Evolutionary conservation across 2,329 filamentous ascomycete genomes (phyloP), one percentile per base, ranked within the genome.

Genomic region (Monosporascus sp.): DNA sequence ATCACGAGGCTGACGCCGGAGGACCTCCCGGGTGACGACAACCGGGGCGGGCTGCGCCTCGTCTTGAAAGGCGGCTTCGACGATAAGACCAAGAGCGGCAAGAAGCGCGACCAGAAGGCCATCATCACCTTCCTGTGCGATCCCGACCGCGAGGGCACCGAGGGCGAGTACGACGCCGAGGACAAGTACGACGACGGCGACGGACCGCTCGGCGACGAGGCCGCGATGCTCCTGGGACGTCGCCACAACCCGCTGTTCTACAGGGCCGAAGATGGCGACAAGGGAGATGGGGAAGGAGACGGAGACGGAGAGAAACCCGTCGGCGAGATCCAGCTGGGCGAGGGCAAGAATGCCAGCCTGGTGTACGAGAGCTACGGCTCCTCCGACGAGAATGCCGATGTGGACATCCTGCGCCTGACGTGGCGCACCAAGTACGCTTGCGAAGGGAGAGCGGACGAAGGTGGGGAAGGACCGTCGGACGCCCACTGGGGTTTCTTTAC

Each of bases 401-500:
- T 77, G 1, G 81, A 83, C 54, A 81, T 90, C 11, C 71, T 97
- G 58, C 82, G 85, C 51, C 69, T 97, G 65, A 85, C 88, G 37
- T 99, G 93, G 93, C 76, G 81, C 66, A 97, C 93, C 15, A 90
- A 93, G 70, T 85, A 90, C 66, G 93, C 90, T 1, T 97, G 94
- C 69, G 85, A 90, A 65, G 75, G 72, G 27, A 58, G 58, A 38
- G 57, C 57, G 5, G 64, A 70, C 63, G 61, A 68, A 74, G 47
- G 72, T 76, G 17, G 74, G 72, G 74, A 76, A 39, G 60, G 66
- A 43, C 68, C 73, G 53, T 74, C 75, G 53, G 75, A 77, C 50
- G 70, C 70, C 18, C 80, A 83, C 66, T 97, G 93, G 94, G 94
- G 94, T 2, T 94, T 97, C 77, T 97, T 97, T 66, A 97, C 93